Conservation (phyloP, 1,139 yeast genomes). For the Taphrina flavorubra region DNA sequence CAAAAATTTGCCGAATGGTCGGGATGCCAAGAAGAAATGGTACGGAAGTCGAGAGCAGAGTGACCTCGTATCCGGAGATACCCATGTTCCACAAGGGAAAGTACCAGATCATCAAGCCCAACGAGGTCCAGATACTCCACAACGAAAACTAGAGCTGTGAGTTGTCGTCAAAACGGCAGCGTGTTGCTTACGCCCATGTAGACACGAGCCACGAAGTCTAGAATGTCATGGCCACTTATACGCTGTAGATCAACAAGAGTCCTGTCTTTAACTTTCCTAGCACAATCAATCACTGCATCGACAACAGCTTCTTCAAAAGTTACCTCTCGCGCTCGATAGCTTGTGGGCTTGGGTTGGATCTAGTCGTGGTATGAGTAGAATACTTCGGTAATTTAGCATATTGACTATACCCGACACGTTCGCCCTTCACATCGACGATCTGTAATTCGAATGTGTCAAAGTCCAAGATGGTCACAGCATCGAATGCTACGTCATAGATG, state of each 20-base stretch:
- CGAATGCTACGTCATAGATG: conserved; percentile 80
- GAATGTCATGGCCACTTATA: conserved; percentile 17
- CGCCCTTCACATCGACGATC: conserved; percentile 53
- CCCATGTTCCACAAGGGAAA: conserved; percentile 99
- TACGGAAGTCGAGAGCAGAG: conserved; percentile 63
- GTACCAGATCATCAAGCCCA: conserved; percentile 90
- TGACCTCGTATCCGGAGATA: conserved; percentile 81
- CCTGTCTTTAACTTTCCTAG: conserved; percentile 23
- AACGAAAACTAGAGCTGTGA: conserved; percentile 59
- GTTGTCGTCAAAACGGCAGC: conserved; percentile 8
- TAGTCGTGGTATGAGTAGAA: conserved; percentile 12
- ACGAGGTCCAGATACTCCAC: conserved; percentile 82
- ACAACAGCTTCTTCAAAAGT: neutral
- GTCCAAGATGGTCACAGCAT: conserved; percentile 76
- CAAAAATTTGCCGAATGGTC: conserved; percentile 58
- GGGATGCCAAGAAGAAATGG: conserved; percentile 66
- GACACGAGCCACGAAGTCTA: conserved; percentile 44
- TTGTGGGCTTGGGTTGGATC: neutral
- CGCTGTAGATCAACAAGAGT: conserved; percentile 16
- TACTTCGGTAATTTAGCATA: conserved; percentile 31
- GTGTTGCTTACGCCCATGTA: conserved; percentile 43
- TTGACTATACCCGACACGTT: conserved; percentile 31
- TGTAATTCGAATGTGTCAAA: conserved; percentile 64
- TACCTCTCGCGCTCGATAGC: conserved; percentile 20
- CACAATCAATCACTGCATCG: conserved; percentile 3